Percentiles rank a stretch among this genome's conserved stretches.
Conservation (phyloP, 2,329 filamentous ascomycete genomes). For the Didymosphaeria variabile region DNA sequence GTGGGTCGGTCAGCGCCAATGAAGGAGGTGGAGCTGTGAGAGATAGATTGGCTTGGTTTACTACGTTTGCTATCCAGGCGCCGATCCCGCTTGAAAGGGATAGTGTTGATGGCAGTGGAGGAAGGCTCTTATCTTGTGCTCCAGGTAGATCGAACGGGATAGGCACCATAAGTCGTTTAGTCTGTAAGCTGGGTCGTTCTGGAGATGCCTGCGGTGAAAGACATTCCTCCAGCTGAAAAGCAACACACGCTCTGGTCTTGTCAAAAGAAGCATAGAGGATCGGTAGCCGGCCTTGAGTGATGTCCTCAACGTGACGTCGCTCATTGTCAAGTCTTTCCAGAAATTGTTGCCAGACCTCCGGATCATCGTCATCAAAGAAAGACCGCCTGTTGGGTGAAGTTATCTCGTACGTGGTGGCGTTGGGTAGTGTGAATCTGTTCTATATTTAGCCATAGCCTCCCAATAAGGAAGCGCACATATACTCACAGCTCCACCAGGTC, state of each 20-base stretch:
- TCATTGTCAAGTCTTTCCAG: constrained; percentile 17
- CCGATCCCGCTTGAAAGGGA: constrained; percentile 33
- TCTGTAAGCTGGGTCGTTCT: constrained; percentile 20
- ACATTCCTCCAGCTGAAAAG: constrained; percentile 13
- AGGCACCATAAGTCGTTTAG: constrained; percentile 34
- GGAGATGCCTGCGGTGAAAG: neutral
- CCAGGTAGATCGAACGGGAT: neutral
- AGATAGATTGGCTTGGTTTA: constrained; percentile 23
- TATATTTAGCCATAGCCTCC: constrained; percentile 3
- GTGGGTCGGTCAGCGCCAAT: constrained; percentile 19
- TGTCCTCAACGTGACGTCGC: constrained; percentile 10
- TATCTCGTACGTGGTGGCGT: constrained; percentile 1
- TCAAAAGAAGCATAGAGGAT: constrained; percentile 16
- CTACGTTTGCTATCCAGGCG: constrained; percentile 41
- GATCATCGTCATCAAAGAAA: constrained; percentile 9
- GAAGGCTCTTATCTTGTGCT: constrained; percentile 18
- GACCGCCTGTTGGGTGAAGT: constrained; percentile 11
- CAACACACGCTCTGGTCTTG: constrained; percentile 14
- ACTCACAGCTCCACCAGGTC: constrained; percentile 43
- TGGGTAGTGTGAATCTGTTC: constrained; percentile 13
- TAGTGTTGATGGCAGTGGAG: constrained; percentile 19
- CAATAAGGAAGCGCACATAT: neutral
- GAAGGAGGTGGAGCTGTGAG: constrained; percentile 11
- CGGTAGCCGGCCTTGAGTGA: constrained; percentile 16
- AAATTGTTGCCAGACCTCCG: constrained; percentile 9